phyloP scores from a whole-genome alignment of 139 green algal genomes.

The Chlorella vulgaris region DNA sequence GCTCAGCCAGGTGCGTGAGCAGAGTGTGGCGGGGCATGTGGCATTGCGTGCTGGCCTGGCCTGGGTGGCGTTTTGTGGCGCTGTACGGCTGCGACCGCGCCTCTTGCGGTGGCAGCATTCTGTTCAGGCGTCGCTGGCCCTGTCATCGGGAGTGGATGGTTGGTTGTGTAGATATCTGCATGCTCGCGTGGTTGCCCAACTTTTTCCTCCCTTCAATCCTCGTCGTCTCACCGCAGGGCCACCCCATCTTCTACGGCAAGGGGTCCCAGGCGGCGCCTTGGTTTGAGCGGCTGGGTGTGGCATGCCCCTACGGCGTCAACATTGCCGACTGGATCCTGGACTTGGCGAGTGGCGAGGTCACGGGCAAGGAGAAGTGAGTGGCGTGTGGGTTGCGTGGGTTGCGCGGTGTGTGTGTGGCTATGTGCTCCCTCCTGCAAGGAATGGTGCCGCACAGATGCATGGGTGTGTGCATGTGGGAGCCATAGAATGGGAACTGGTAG shows the following conservation, averaged over 20 bases:
- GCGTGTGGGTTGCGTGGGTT: not conserved
- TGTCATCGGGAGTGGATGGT: too few relatives aligned
- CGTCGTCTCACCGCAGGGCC: conserved; percentile 46
- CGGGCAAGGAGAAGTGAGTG: conserved; percentile 17
- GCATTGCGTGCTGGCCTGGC: too few relatives aligned
- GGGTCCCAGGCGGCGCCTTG: conserved; percentile 59
- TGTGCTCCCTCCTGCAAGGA: not conserved
- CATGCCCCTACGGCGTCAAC: conserved; percentile 78
- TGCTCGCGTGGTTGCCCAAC: too few relatives aligned
- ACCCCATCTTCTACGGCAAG: conserved; percentile 86
- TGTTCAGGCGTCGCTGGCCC: not conserved
- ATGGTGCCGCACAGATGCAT: not conserved
- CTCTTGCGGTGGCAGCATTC: not conserved
- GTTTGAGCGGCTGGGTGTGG: conserved; percentile 65
- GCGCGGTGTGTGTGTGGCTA: too few relatives aligned
- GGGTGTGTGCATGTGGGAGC: too few relatives aligned
- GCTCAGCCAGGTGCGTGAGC: conserved; percentile 46
- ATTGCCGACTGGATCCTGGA: conserved; percentile 87
- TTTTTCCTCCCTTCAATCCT: too few relatives aligned
- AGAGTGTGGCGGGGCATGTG: not conserved
- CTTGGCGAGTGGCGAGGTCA: conserved; percentile 66
- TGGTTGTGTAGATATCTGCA: too few relatives aligned
- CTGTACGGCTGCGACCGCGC: too few relatives aligned
- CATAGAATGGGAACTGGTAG: too few relatives aligned
- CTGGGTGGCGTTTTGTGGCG: too few relatives aligned